Evolutionary conservation across 495 filamentous ascomycete genomes (phyloP).

Genomic region (Aspergillus campestris): DNA sequence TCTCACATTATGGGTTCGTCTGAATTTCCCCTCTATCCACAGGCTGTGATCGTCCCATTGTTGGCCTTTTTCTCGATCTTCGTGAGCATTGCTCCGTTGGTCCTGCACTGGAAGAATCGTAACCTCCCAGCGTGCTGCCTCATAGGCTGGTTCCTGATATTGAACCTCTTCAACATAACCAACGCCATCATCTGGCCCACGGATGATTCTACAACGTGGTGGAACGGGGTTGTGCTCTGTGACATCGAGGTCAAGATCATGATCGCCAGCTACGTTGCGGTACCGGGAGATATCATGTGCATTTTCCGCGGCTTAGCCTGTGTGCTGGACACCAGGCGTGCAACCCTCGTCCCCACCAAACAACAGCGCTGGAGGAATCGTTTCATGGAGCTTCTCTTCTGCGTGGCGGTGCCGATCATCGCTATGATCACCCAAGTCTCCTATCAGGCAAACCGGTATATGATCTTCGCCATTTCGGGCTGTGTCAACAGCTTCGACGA

Average conservation of each 20-base stretch:
- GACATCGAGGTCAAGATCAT: slow-evolving; percentile 71
- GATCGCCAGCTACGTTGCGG: slow-evolving; percentile 53
- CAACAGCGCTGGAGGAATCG: slow-evolving; percentile 44
- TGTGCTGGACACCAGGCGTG: slow-evolving; percentile 57
- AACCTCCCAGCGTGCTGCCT: slow-evolving; percentile 46
- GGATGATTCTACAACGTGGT: slow-evolving; percentile 61
- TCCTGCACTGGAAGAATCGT: slow-evolving; percentile 34
- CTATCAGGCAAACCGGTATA: slow-evolving; percentile 62
- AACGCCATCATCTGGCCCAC: slow-evolving; percentile 78
- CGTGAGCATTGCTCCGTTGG: slow-evolving; percentile 38
- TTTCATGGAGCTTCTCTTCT: slow-evolving; percentile 56
- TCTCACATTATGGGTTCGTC: background rate
- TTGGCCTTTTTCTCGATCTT: slow-evolving; percentile 50
- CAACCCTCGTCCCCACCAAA: slow-evolving; percentile 43
- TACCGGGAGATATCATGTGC: slow-evolving; percentile 51
- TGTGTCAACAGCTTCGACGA: slow-evolving; percentile 56
- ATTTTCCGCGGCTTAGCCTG: slow-evolving; percentile 69
- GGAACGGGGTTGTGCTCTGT: slow-evolving; percentile 66
- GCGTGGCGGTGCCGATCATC: slow-evolving; percentile 57
- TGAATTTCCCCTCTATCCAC: slow-evolving; percentile 11
- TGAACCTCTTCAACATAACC: slow-evolving; percentile 61
- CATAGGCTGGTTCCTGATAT: slow-evolving; percentile 52
- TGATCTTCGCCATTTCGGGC: slow-evolving; percentile 63
- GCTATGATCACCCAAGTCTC: slow-evolving; percentile 61
- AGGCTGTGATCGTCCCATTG: slow-evolving; percentile 32